Base-by-base conservation (phyloP, 2,329 filamentous ascomycete genomes). In the Gnomoniopsis smithogilvyi region DNA sequence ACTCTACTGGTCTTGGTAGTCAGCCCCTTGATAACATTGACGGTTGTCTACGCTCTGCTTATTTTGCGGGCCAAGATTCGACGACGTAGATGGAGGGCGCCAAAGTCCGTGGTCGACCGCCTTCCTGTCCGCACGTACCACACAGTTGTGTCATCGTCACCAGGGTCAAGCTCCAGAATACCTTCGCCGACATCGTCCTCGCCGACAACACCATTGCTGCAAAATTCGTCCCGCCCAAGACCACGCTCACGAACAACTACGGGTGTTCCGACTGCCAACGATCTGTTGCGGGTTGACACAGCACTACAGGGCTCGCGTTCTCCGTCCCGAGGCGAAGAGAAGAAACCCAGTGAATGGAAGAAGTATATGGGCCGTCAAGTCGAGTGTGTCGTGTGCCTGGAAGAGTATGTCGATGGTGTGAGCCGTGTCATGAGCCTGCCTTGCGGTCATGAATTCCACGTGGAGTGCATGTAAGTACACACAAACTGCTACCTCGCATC, bases 371-470 rank as follows among this genome's bases (percentile, higher is more conserved):
- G 83, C 6, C 77, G 82, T 45, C 85, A 88, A 71, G 86, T 92
- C 10, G 95, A 99, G 73, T 99, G 95, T 70, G 94, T 97, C 14
- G 94, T 99, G 2, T 99, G 95, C 68, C 78, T 99, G 36, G 95
- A 99, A 70, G 95, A 99, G 71, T 99, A 98, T 69, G 81, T 96
- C 22, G 93, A 97, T 72, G 95, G 95, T 43, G 87, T 97, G 67
- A 96, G 92, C 72, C 86, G 87, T 68, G 94, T 99, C 43, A 99
- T 99, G 95, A 96, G 92, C 70, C 77, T 99, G 60, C 95, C 95
- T 10, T 99, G 95, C 74, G 95, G 95, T 38, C 95, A 99, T 72
- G 95, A 99, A 69, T 99, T 98, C 74, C 95, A 99, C 73, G 94
- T 82, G 30, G 92, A 96, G 71, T 99, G 95, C 92, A 98, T 99